phyloP scores from a whole-genome alignment of 2,329 filamentous ascomycete species.

The Penicillium sp. region DNA sequence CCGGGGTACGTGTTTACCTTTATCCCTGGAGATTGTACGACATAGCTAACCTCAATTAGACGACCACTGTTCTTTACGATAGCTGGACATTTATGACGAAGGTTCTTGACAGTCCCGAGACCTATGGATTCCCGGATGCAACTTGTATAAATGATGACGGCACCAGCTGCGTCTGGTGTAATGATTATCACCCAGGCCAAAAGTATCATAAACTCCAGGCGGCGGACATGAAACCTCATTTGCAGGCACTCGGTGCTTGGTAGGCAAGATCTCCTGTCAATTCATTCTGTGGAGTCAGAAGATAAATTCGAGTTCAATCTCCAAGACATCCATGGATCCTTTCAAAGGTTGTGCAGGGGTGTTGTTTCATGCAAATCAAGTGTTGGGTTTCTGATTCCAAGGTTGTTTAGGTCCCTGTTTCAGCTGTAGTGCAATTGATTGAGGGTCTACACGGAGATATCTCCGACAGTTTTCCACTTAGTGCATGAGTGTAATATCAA shows the following conservation, averaged over 20 bases:
- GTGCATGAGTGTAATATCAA: no score
- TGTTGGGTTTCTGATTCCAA: not conserved
- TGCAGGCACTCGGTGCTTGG: constrained; percentile 28
- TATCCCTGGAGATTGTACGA: no score
- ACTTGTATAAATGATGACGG: constrained; percentile 33
- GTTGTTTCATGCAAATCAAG: not conserved
- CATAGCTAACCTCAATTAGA: constrained; percentile 15
- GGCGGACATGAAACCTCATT: constrained; percentile 30
- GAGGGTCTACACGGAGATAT: not conserved
- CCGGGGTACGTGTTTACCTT: constrained; percentile 11
- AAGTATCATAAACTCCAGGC: constrained; percentile 33
- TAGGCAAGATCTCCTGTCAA: constrained; percentile 5
- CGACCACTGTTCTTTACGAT: constrained; percentile 30
- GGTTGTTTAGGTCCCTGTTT: constrained; percentile 5
- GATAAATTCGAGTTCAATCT: not conserved
- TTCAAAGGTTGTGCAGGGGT: not conserved
- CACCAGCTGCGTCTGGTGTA: constrained; percentile 34
- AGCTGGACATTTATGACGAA: constrained; percentile 33
- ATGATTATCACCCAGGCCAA: constrained; percentile 32
- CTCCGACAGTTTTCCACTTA: not conserved
- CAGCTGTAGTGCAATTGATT: constrained; percentile 4
- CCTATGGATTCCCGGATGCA: constrained; percentile 29
- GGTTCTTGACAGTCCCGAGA: constrained; percentile 26
- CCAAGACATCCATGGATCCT: not conserved
- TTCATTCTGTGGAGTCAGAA: not conserved